Evolutionary conservation across 139 green algal genomes (phyloP), one percentile per base, ranked within the genome.

Genomic region (Nannochloris sp.): DNA sequence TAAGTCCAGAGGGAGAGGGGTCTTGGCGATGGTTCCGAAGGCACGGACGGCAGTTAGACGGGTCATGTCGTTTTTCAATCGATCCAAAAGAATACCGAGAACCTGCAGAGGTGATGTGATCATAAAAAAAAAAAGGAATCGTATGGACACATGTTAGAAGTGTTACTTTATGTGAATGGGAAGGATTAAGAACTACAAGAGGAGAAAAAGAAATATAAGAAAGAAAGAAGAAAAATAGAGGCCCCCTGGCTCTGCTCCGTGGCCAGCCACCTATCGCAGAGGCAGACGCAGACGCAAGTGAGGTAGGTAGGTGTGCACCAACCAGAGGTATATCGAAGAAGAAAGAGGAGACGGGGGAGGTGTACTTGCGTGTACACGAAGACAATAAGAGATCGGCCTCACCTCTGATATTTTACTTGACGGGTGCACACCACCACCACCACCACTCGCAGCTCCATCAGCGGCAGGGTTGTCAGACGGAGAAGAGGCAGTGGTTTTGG

Each of bases 21-120:
- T 88, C 36, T 67, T 59, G 0, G 88, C 87, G 32, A 97, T 80
- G 3, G 63, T 79, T 15, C 55, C 68, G 38, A 96, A 80, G 2
- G 83, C 91, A 51, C 89, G 87, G 6, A 97, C 86, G 0, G 90
- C 85, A 2, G 86, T 67, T 37, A 96, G 78, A 7, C 92, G 80
- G 0, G 92, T 98, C 29, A 89, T 88, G 65, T 98, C 92, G 64
- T 96, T 97, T 32, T 75, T 77, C 71, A 96, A 67, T 13, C 89
- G 78, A 8, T 98, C 86, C 60, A 98, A 74, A 63, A 98, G 72
- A 51, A 92, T 39, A 13, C 70, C 56, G 64, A 94, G 38, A 42
- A 78, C 58, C 71, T 78, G 48, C 24, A 24, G n/a, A n/a, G n/a
- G n/a, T n/a, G n/a, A n/a, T 15, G 2, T 63, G 13, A 23, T 24